These are phyloP conservation scores for Penicillium corylophilum DNA, from an alignment of 2,329 filamentous ascomycete species.

Conservation along the genomic window DNA sequence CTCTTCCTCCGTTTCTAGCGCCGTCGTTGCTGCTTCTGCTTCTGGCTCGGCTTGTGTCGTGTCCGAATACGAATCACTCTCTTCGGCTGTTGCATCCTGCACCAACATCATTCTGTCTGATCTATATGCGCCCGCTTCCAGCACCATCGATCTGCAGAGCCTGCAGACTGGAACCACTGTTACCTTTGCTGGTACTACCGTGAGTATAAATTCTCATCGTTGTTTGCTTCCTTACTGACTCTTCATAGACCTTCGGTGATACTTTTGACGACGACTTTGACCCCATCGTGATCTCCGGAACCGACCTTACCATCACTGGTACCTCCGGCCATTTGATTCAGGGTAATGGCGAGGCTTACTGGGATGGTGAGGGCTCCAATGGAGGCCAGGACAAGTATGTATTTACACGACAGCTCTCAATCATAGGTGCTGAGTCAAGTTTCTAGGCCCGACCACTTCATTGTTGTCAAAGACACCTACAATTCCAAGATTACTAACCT, in stretches of 20 bases:
- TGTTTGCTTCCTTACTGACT: neutral
- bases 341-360: slow-evolving; percentile 44
- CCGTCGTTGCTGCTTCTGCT: neutral
- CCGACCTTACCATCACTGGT: slow-evolving; percentile 42
- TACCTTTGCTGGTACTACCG: slow-evolving; percentile 41
- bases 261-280: slow-evolving; percentile 39
- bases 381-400: slow-evolving; percentile 36
- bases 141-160: slow-evolving; percentile 42
- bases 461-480: slow-evolving; percentile 34
- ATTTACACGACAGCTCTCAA: neutral
- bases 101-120: slow-evolving; percentile 43
- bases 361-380: slow-evolving; percentile 50
- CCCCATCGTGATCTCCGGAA: slow-evolving; percentile 41
- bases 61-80: slow-evolving; percentile 29
- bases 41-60: slow-evolving; percentile 12
- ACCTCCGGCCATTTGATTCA: slow-evolving; percentile 36
- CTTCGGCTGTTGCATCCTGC: slow-evolving; percentile 42
- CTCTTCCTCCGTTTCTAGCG: neutral
- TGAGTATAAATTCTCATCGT: neutral
- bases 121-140: slow-evolving; percentile 40
- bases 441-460: slow-evolving; percentile 33
- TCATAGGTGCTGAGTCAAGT: neutral
- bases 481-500: slow-evolving; percentile 41
- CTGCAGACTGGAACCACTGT: slow-evolving; percentile 44
- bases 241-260: slow-evolving; percentile 35